Evolutionary conservation across 1,284 basidiomycete species (phyloP), one percentile per base, ranked within the genome.

Genomic region (Apiotrichum gracile): DNA sequence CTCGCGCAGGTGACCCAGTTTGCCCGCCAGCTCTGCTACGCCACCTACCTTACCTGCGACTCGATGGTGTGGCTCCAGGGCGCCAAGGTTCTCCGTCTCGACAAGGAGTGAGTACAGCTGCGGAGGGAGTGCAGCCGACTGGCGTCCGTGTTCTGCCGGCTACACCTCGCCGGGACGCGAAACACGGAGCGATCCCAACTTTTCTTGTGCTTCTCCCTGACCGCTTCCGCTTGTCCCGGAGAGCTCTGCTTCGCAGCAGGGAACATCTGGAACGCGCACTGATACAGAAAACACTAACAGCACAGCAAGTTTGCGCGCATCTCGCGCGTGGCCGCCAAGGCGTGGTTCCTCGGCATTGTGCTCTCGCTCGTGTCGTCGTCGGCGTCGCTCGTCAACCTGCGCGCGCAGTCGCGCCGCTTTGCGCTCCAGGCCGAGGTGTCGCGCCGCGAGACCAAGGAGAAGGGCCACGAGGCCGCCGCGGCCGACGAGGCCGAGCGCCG

Each of bases 291-390:
- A n/a, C n/a, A n/a, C 14, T 24, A 80, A 46, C 9, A 31, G 31
- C 31, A 85, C 34, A 83, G 84, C 48, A 86, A 84, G 29, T 79
- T 83, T 16, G 79, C 83, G 55, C 82, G 78, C 61, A 78, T 92
- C 49, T 77, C 82, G 58, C 87, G 84, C 71, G 80, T 83, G 34
- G 85, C 91, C 5, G 87, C 87, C 70, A 83, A 87, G 49, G 88
- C 92, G 76, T 99, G 94, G 94, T 78, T 97, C 40, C 80, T 85
- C 12, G 96, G 93, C 3, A 91, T 97, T 61, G 58, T 85, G 29
- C 83, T 89, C 65, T 90, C 86, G 66, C 79, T 92, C 41, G 74
- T 81, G 70, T 85, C 38, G 67, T 87, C 66, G 17, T 47, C 60
- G 4, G 63, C 75, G 1, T 70, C 71, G 12, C 63, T 76, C 39